phyloP scores from a whole-genome alignment of 108 stramenopile species.

The Conticribra guillardii region DNA sequence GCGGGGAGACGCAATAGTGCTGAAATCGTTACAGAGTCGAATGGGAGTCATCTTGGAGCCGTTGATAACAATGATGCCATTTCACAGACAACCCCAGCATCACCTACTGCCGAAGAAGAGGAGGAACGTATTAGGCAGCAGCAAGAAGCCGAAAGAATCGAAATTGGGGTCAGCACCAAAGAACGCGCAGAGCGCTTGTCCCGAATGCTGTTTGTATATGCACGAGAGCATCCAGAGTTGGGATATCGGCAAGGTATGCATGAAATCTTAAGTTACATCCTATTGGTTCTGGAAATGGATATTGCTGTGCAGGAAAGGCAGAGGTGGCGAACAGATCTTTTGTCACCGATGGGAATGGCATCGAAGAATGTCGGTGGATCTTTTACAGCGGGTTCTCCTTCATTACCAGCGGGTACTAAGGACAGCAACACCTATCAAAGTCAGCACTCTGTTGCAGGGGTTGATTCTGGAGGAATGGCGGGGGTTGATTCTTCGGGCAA shows the following conservation, averaged over 20 bases:
- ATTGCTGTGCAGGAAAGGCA: constrained; percentile 6
- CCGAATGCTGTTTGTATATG: constrained; percentile 51
- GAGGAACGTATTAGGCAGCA: constrained; percentile 11
- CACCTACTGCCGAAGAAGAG: not conserved
- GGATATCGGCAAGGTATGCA: constrained; percentile 93
- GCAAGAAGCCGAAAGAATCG: constrained; percentile 15
- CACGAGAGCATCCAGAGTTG: constrained; percentile 59
- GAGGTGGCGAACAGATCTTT: constrained; percentile 4
- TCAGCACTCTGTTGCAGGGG: no score
- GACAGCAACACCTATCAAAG: no score
- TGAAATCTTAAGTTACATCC: constrained; percentile 73
- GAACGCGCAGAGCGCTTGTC: constrained; percentile 47
- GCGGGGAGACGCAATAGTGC: not conserved
- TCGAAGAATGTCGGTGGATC: not conserved
- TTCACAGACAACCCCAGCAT: not conserved
- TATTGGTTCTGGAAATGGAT: constrained; percentile 68
- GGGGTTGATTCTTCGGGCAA: constrained; percentile 44
- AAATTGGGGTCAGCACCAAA: constrained; percentile 17
- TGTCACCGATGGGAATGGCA: constrained; percentile 7
- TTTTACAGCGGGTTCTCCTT: no score
- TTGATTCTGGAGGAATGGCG: constrained; percentile 32
- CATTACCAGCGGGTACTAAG: no score
- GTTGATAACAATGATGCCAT: not conserved
- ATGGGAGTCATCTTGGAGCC: no score
- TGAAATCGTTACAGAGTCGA: not conserved